Percentiles rank a stretch among this genome's conserved stretches.
These are phyloP conservation scores for Symbiodinium pilosum DNA, from an alignment of 73 alveolate species.

Conservation along the genomic window DNA sequence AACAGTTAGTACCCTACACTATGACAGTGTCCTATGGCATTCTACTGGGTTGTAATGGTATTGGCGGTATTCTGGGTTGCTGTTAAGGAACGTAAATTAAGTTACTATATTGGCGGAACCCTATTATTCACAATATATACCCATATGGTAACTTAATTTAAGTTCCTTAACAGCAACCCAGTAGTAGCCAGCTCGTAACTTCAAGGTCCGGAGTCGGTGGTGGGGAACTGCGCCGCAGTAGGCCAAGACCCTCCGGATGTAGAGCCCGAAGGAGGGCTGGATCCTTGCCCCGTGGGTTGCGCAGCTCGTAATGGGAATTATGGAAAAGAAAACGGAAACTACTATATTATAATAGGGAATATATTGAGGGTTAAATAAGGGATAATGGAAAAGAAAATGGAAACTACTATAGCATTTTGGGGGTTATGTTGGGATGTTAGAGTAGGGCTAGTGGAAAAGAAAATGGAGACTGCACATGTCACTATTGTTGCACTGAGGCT, in stretches of 20 bases:
- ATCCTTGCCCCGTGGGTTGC: too few species aligned
- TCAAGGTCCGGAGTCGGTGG: conserved; percentile 14
- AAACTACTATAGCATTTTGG: background rate
- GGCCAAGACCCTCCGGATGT: conserved; percentile 28
- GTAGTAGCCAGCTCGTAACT: background rate
- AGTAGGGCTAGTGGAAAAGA: too few species aligned
- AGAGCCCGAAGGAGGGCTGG: conserved; percentile 65
- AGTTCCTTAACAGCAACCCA: background rate
- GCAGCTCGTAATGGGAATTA: background rate
- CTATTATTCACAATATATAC: too few species aligned
- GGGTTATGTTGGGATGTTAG: too few species aligned
- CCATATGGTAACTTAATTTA: background rate
- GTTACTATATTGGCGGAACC: too few species aligned
- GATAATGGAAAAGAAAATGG: background rate
- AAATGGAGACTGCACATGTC: background rate
- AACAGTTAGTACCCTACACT: too few species aligned
- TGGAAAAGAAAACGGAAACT: too few species aligned
- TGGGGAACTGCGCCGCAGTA: conserved; percentile 20
- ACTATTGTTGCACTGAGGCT: background rate
- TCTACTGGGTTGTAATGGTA: too few species aligned
- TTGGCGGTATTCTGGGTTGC: too few species aligned
- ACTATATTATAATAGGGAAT: background rate
- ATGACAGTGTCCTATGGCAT: too few species aligned
- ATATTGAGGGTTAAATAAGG: background rate
- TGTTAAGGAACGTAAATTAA: too few species aligned